Evolutionary conservation across 2,329 filamentous ascomycete species (phyloP), one percentile per base, ranked within the genome.

Genomic region (Balansia obtecta): DNA sequence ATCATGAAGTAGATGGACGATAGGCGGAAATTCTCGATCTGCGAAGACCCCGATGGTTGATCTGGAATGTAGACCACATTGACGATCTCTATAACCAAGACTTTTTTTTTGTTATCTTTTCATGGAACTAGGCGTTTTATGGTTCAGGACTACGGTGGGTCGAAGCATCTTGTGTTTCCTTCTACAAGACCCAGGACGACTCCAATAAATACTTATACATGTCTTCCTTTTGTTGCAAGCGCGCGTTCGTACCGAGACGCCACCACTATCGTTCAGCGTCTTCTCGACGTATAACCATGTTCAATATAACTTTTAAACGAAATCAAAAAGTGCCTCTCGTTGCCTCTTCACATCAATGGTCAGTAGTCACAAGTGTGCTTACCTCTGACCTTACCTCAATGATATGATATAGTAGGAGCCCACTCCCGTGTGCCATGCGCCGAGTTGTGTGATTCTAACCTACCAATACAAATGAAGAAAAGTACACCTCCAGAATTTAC

Each of bases 381-480:
- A 76, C 73, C 74, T 74, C 73, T 73, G 71, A 75, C 72, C 71
- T 74, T 75, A 74, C 73, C 71, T 74, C 62, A 57, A 62, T 39
- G 41, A 33, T 44, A 62, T 39, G 41, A 33, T 44, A 49, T n/a
- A 20, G 33, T 40, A 27, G 46, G 46, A 46, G 46, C 50, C 50
- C 48, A 38, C 30, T 41, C 22, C 32, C 43, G 42, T 44, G 40
- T 46, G 49, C 51, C 45, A 46, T 49, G 32, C 46, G 38, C 42
- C 49, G 46, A 38, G 48, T 46, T 49, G 13, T 49, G 41, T 37
- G 38, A 51, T 48, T 50, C 46, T 50, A 46, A 46, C 50, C 46
- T 48, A 53, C 46, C 52, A 53, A 37, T 53, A 53, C 49, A 53
- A 48, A 55, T n/a, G 47, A 41, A 52, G 32, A 43, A 46, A 34